Evolutionary conservation across 2,329 filamentous ascomycete species (phyloP).

Genomic region (Pseudopyricularia javanii): DNA sequence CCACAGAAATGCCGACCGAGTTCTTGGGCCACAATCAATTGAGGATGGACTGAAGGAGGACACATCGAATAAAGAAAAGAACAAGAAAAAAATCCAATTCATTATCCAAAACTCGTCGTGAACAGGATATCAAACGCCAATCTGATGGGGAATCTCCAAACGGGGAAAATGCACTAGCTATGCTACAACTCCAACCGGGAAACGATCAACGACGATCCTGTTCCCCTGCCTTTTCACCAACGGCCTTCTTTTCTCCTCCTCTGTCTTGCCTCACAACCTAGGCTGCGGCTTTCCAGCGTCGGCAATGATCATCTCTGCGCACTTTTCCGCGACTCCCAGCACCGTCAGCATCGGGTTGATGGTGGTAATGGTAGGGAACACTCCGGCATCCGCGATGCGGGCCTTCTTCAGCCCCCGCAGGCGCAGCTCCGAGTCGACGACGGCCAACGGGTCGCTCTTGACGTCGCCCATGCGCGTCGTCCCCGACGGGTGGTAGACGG

Average conservation of each 20-base stretch:
- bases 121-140: background rate
- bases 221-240: background rate
- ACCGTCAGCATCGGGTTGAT: conserved; percentile 92
- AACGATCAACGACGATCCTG: background rate
- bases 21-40: too few relatives aligned
- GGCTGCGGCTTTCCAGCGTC: conserved; percentile 37
- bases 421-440: conserved; percentile 24
- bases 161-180: too few relatives aligned
- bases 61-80: too few relatives aligned
- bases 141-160: too few relatives aligned
- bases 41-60: too few relatives aligned
- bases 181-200: background rate
- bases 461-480: conserved; percentile 6
- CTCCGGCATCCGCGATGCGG: conserved; percentile 15
- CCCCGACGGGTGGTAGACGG: conserved; percentile 61
- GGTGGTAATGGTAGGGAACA: conserved; percentile 20
- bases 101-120: background rate
- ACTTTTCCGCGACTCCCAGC: conserved; percentile 69
- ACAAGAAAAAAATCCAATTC: background rate
- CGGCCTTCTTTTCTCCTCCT: background rate
- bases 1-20: too few relatives aligned
- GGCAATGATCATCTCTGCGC: conserved; percentile 70
- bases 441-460: conserved; percentile 53
- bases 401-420: conserved; percentile 12
- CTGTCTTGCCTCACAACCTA: conserved; percentile 3